Conservation (phyloP, 1,284 basidiomycete genomes). For the Leucoagaricus sp. region DNA sequence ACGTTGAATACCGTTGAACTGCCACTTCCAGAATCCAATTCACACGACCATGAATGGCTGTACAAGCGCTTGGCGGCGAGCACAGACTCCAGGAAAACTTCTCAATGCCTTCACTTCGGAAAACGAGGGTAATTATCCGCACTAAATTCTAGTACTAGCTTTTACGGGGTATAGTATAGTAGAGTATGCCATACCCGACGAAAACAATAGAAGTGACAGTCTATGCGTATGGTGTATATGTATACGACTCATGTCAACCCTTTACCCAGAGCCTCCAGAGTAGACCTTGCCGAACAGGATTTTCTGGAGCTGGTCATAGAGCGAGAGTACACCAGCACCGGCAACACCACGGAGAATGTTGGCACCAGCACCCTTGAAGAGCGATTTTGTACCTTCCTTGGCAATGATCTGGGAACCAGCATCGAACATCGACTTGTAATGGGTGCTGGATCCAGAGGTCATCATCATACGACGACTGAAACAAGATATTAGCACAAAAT, state of each 20-base stretch:
- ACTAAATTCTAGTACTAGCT: conserved; percentile 18
- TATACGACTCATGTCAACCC: conserved; percentile 21
- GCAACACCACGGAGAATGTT: conserved; percentile 99
- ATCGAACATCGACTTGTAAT: conserved; percentile 94
- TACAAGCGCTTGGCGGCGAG: too few relatives aligned
- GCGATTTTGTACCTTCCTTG: conserved; percentile 88
- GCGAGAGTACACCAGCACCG: conserved; percentile 94
- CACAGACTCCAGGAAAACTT: neutral
- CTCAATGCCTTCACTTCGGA: neutral
- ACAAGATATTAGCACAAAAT: conserved; percentile 17
- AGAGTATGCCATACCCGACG: conserved; percentile 33
- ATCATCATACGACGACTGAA: conserved; percentile 94
- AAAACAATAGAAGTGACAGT: conserved; percentile 33
- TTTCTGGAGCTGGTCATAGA: conserved; percentile 93
- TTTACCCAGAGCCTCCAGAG: conserved; percentile 72
- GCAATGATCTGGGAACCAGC: conserved; percentile 82
- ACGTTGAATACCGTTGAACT: too few relatives aligned
- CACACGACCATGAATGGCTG: too few relatives aligned
- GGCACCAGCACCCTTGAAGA: conserved; percentile 96
- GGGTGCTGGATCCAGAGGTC: conserved; percentile 82
- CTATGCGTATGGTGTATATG: conserved; percentile 35
- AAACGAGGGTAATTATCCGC: conserved; percentile 14
- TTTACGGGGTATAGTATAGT: conserved; percentile 40
- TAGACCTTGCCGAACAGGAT: conserved; percentile 96
- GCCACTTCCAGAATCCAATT: too few relatives aligned